A percentile compares a stretch with the other conserved stretches of the same genome.
phyloP scores from a whole-genome alignment of 1,139 yeast species.

The Candida pseudoviswanathii region DNA sequence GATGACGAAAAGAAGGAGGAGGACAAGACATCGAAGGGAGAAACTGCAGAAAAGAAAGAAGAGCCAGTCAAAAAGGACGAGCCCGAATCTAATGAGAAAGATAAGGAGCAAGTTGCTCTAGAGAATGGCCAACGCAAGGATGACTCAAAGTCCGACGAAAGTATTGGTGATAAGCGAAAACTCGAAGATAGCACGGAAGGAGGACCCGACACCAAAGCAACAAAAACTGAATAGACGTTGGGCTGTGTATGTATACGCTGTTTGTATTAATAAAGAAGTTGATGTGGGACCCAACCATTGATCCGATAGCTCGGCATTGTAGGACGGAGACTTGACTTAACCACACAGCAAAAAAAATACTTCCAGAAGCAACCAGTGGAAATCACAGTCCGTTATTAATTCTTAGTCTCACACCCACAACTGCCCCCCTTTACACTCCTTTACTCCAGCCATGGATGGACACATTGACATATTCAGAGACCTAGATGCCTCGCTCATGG shows the following conservation, averaged over 20 bases:
- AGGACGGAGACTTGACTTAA: not conserved
- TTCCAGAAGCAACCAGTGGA: too few species aligned
- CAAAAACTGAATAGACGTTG: not conserved
- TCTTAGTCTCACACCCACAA: too few species aligned
- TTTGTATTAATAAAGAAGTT: too few species aligned
- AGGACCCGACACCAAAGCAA: not conserved
- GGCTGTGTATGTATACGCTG: too few species aligned
- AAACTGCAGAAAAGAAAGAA: not conserved
- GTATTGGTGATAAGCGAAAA: slow-evolving; percentile 1
- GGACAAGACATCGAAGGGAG: not conserved
- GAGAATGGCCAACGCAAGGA: not conserved
- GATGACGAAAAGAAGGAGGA: not conserved
- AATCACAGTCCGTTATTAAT: too few species aligned
- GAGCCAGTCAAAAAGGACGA: not conserved
- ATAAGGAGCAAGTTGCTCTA: not conserved
- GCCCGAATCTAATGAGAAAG: not conserved
- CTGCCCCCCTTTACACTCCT: too few species aligned
- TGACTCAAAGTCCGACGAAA: not conserved
- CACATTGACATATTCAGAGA: slow-evolving; percentile 24
- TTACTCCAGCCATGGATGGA: slow-evolving; percentile 13
- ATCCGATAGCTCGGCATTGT: too few species aligned
- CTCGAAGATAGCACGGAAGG: not conserved
- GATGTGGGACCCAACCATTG: too few species aligned
- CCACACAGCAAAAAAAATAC: not conserved
- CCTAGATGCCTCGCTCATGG: slow-evolving; percentile 25